Evolutionary conservation across 495 filamentous ascomycete genomes (phyloP), one percentile per base, ranked within the genome.

Genomic region (Podospora fimiseda): DNA sequence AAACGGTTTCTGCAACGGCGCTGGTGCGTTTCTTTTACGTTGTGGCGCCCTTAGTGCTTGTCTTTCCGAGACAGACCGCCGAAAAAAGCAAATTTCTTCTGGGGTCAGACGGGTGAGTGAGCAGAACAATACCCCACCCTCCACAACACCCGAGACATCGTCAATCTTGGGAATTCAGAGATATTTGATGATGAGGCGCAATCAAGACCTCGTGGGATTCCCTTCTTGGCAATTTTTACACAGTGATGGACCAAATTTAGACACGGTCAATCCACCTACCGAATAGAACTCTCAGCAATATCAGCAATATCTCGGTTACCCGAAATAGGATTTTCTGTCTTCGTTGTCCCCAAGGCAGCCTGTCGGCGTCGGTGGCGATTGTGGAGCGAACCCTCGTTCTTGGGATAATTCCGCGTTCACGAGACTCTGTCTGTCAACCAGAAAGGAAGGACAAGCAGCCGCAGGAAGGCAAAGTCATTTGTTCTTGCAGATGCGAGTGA

Each of bases 291-390:
- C 11, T n/a, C 36, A 20, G 45, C 49, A 58, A 60, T 60, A 60
- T 63, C 54, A 19, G 51, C 42, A 43, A 50, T 47, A 20, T 55
- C 61, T 66, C 53, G 63, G 53, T 53, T 64, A 52, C 55, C 55
- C 48, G 54, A 61, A 64, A 66, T 60, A 60, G 59, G 57, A 49
- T 51, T 42, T 42, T 50, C 16, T 37, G 49, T 48, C 20, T 24
- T 30, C 16, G 51, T 30, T 24, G 43, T 15, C 21, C 37, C 14
- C 33, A 42, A 42, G 43, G 23, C 43, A 48, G 27, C 48, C 42
- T 38, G 57, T 30, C 50, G 44, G 52, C 56, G 23, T 13, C 21
- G 36, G 57, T 56, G 57, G 53, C 57, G 49, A 56, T 21, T 24
- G 24, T 21, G 23, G 37, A 27, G 53, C 48, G 51, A 45, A 50